Evolutionary conservation across 2,329 filamentous ascomycete species (phyloP).

Genomic region (Diaporthe longicolla): DNA sequence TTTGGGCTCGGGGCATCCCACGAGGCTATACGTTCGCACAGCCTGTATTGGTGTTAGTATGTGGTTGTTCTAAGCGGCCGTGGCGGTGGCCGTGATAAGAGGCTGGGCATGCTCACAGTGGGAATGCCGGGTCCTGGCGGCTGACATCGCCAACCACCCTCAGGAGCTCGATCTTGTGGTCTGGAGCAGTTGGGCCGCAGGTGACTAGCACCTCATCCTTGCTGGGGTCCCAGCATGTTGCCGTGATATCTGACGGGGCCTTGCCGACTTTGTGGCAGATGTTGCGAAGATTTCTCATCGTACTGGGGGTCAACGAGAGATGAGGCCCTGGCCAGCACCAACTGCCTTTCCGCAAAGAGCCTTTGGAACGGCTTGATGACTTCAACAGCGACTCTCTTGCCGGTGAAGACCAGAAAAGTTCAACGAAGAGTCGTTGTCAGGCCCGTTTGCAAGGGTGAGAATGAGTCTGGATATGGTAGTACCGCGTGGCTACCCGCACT

Average conservation of each 20-base stretch:
- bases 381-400: conserved; percentile 37
- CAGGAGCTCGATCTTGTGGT: conserved; percentile 80
- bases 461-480: conserved; percentile 22
- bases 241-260: conserved; percentile 75
- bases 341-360: neutral
- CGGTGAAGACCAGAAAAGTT: neutral
- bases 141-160: conserved; percentile 62
- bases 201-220: conserved; percentile 85
- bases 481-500: conserved; percentile 18
- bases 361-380: conserved; percentile 28
- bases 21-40: conserved; percentile 72
- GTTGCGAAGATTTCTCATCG: conserved; percentile 91
- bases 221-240: conserved; percentile 87
- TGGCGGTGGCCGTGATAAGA: neutral
- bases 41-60: conserved; percentile 45
- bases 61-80: neutral
- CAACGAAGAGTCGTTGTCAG: conserved; percentile 1
- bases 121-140: conserved; percentile 37
- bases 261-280: conserved; percentile 78
- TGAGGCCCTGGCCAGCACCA: conserved; percentile 16
- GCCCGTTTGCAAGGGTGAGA: conserved; percentile 15
- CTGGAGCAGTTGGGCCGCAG: conserved; percentile 82
- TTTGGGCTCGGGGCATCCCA: conserved; percentile 91
- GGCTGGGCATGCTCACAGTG: conserved; percentile 54
- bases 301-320: conserved; percentile 47